Percentiles rank a stretch among this genome's conserved stretches.
Conservation (phyloP, 352 stramenopile genomes). For the Saprolegnia diclina region DNA sequence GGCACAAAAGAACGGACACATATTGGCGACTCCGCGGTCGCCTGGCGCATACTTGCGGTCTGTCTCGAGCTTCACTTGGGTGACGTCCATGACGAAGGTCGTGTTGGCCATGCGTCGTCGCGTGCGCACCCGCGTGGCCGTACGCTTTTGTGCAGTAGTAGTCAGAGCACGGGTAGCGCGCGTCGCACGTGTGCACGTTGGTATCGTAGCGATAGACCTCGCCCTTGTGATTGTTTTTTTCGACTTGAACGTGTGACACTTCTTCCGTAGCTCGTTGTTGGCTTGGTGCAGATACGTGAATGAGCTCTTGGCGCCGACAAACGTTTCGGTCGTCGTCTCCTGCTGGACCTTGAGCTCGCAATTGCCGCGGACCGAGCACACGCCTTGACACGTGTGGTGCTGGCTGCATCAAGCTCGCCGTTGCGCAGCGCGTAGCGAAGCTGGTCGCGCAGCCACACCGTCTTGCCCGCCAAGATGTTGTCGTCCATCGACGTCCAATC, state of each 20-base stretch:
- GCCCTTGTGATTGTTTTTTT: conserved; percentile 38
- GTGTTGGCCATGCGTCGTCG: conserved; percentile 75
- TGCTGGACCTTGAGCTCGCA: conserved; percentile 65
- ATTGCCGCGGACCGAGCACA: conserved; percentile 52
- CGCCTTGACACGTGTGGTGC: conserved; percentile 44
- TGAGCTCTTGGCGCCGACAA: conserved; percentile 41
- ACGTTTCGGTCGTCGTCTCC: conserved; percentile 52
- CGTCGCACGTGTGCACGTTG: conserved; percentile 60
- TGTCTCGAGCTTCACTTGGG: conserved; percentile 50
- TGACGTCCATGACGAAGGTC: conserved; percentile 66
- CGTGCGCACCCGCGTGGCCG: conserved; percentile 46
- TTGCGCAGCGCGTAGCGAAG: neutral
- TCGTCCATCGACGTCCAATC: neutral
- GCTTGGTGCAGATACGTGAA: conserved; percentile 43
- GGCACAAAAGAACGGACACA: conserved; percentile 79
- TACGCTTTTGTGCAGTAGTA: conserved; percentile 68
- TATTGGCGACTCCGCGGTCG: conserved; percentile 61
- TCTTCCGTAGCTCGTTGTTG: conserved; percentile 70
- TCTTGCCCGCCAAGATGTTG: neutral
- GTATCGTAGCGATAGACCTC: conserved; percentile 42
- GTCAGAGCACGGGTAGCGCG: conserved; percentile 59
- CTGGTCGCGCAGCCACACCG: no score
- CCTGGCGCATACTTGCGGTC: conserved; percentile 67
- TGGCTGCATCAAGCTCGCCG: neutral
- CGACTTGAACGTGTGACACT: conserved; percentile 41